phyloP scores from a whole-genome alignment of 208 protist species.

The Acanthamoeba divionensis region DNA sequence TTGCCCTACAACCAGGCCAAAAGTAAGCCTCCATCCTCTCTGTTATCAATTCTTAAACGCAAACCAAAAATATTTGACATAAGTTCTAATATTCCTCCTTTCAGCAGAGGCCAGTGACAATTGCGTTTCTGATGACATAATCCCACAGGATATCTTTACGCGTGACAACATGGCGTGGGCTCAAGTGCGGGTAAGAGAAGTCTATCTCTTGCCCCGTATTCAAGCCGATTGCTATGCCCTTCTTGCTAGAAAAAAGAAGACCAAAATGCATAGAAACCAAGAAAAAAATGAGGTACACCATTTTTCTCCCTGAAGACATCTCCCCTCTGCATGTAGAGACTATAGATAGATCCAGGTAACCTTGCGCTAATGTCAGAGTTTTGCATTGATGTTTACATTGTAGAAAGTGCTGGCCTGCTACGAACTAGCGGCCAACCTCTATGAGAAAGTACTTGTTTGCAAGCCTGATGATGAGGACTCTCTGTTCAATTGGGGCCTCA shows the following conservation, averaged over 20 bases:
- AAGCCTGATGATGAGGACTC: slow-evolving; percentile 37
- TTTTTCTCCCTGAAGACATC: no score
- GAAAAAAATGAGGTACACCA: not conserved
- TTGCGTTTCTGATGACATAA: no score
- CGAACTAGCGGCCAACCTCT: not conserved
- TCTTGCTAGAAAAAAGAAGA: slow-evolving; percentile 10
- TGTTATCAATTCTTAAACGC: no score
- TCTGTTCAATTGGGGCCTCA: slow-evolving; percentile 28
- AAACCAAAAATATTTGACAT: no score
- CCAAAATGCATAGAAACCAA: not conserved
- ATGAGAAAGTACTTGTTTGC: slow-evolving; percentile 32
- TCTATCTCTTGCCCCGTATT: slow-evolving; percentile 21
- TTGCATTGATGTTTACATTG: not conserved
- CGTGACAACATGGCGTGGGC: no score
- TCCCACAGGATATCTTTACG: no score
- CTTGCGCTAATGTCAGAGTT: not conserved
- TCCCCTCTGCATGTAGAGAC: not conserved
- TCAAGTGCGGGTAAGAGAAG: not conserved
- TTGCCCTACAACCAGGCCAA: no score
- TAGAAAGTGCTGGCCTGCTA: not conserved
- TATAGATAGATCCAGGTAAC: not conserved
- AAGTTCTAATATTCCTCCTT: no score
- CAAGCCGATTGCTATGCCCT: slow-evolving; percentile 41
- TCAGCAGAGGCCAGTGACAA: no score
- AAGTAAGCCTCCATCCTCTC: no score